Conservation (phyloP, 2,329 filamentous ascomycete species). For the Colletotrichum salicis region DNA sequence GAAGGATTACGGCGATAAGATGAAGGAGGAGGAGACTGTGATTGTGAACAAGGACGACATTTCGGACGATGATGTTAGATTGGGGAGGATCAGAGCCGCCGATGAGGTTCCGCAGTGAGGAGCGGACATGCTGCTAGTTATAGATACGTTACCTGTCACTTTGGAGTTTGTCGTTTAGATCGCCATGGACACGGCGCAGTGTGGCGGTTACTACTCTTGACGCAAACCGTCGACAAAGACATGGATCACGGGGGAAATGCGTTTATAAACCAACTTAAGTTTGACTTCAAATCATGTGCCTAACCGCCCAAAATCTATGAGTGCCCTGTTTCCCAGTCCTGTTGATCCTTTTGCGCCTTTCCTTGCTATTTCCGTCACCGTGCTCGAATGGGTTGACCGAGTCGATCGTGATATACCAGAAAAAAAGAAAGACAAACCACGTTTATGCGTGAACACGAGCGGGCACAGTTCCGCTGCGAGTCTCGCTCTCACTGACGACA, state of each 20-base stretch:
- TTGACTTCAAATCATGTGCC: slow-evolving; percentile 3
- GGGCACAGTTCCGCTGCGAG: slow-evolving; percentile 32
- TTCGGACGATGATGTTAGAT: slow-evolving; percentile 35
- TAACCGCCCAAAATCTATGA: slow-evolving; percentile 23
- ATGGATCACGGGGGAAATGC: background rate
- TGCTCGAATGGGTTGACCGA: slow-evolving; percentile 1
- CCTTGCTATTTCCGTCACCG: slow-evolving; percentile 1
- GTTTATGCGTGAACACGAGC: slow-evolving; percentile 45
- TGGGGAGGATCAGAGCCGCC: slow-evolving; percentile 24
- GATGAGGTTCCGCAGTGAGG: slow-evolving; percentile 7
- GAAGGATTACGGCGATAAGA: slow-evolving; percentile 70
- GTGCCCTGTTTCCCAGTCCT: slow-evolving; percentile 23
- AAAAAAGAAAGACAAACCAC: slow-evolving; percentile 1
- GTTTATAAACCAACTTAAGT: background rate
- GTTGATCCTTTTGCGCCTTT: slow-evolving; percentile 29
- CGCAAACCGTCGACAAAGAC: background rate
- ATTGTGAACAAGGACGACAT: slow-evolving; percentile 39
- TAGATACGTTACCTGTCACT: background rate
- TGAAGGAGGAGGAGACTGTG: slow-evolving; percentile 38
- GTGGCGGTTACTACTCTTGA: background rate
- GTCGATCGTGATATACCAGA: background rate
- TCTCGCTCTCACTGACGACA: slow-evolving; percentile 66
- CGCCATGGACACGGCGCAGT: background rate
- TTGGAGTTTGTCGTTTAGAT: background rate
- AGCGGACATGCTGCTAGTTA: background rate